Conservation (phyloP, 768 basidiomycete genomes). For the Xerocomus potaroensis region DNA sequence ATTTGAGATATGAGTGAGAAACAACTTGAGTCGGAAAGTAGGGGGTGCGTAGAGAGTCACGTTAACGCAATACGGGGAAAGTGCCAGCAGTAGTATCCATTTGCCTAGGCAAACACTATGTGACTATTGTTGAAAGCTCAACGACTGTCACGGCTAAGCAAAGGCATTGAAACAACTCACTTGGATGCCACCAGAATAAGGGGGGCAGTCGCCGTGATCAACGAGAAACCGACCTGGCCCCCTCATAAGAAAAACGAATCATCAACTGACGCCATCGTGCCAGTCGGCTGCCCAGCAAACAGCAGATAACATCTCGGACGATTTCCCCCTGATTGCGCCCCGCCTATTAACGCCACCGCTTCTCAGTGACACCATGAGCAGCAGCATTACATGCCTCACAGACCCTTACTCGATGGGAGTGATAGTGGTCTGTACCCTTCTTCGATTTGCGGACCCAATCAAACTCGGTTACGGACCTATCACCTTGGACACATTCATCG, state of each 20-base stretch:
- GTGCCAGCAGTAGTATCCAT: no score
- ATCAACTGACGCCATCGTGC: constrained; percentile 1
- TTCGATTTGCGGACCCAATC: constrained; percentile 43
- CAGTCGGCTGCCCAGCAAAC: not conserved
- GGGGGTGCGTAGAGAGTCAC: no score
- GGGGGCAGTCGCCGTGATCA: not conserved
- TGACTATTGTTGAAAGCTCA: not conserved
- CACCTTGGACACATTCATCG: constrained; percentile 17
- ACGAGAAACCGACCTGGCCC: constrained; percentile 1
- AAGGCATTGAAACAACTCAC: constrained; percentile 1
- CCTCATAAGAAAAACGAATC: constrained; percentile 1
- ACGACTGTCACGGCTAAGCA: no score
- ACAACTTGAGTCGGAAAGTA: not conserved
- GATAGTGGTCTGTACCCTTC: constrained; percentile 12
- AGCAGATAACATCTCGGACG: constrained; percentile 2
- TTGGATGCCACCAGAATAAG: not conserved
- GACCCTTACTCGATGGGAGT: constrained; percentile 28
- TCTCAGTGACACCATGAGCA: constrained; percentile 21
- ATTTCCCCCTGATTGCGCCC: not conserved
- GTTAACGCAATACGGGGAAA: not conserved
- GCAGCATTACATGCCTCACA: constrained; percentile 34
- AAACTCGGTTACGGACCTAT: constrained; percentile 33
- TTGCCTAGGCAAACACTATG: no score
- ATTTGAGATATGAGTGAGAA: not conserved
- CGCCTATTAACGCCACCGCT: constrained; percentile 22